Evolutionary conservation across 345 rosid species (phyloP).

Genomic region (Salix viminalis): DNA sequence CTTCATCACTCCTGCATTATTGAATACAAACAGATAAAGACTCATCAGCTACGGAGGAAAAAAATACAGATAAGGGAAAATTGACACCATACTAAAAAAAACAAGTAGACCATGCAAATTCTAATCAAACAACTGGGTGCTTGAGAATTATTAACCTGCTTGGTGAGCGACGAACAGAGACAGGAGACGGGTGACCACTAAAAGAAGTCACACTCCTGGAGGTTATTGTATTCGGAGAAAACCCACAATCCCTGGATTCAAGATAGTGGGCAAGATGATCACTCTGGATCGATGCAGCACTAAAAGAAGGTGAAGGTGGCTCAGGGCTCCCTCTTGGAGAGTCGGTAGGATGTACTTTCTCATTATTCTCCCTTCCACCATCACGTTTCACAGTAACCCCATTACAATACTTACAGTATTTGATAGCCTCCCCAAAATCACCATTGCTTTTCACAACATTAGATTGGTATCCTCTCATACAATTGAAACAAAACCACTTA

Average conservation of each 20-base stretch:
- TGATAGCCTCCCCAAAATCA: constrained; percentile 23
- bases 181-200: constrained; percentile 35
- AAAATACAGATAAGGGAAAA: background rate
- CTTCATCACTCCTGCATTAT: constrained; percentile 72
- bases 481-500: constrained; percentile 48
- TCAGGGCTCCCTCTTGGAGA: constrained; percentile 64
- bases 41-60: background rate
- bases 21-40: constrained; percentile 5
- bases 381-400: constrained; percentile 35
- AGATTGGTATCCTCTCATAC: constrained; percentile 32
- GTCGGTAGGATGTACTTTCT: constrained; percentile 71
- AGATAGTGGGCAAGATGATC: constrained; percentile 43
- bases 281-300: constrained; percentile 31
- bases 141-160: constrained; percentile 47
- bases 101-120: background rate
- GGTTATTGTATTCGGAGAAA: constrained; percentile 31
- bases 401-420: constrained; percentile 60
- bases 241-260: constrained; percentile 48
- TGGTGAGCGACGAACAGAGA: constrained; percentile 46
- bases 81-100: background rate
- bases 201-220: constrained; percentile 41
- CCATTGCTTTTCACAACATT: constrained; percentile 9
- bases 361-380: constrained; percentile 44
- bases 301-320: constrained; percentile 46
- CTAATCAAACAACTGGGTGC: background rate